Base-by-base conservation (phyloP, 108 stramenopile genomes). In the Pseudonitzschia multiseries region DNA sequence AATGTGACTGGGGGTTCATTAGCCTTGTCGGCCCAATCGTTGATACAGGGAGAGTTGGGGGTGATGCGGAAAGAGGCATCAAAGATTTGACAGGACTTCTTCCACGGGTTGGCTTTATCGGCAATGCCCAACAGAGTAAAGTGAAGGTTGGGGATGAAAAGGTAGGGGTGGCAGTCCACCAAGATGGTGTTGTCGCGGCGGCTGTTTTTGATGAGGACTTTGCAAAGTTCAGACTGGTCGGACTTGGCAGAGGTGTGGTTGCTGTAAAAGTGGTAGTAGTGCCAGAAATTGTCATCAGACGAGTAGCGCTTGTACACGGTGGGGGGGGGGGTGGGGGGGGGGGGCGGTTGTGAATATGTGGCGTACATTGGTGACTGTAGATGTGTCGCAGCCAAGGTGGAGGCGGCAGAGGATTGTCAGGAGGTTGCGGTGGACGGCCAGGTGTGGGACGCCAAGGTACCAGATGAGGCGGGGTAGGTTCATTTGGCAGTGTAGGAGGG, bases 71-170 rank as follows among this genome's bases (percentile, higher is more conserved):
- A n/a, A n/a, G n/a, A n/a, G n/a, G n/a, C n/a, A n/a, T n/a, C n/a
- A n/a, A n/a, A n/a, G n/a, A n/a, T n/a, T n/a, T n/a, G n/a, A n/a
- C n/a, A n/a, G n/a, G n/a, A n/a, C n/a, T n/a, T 70, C 24, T 17
- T n/a, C 42, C 59, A 10, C 31, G n/a, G n/a, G n/a, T n/a, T n/a
- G n/a, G n/a, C n/a, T n/a, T n/a, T n/a, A n/a, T n/a, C n/a, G n/a
- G n/a, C 71, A 44, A 71, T n/a, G 14, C 71, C 71, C 14, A 43
- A 40, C 9, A 57, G 71, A 15, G 59, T 61, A 15, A 60, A 15
- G 28, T 71, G 71, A 9, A 20, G 14, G 41, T 71, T 21, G 33
- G 32, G 71, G 24, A 71, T 71, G 41, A 42, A 71, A 18, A 28
- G 17, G 21, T 43, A 9, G 8, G 42, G 36, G 17, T 21, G 26